A percentile compares a stretch with the other conserved stretches of the same genome.
phyloP scores from a whole-genome alignment of 2,329 filamentous ascomycete species.

The Pseudocercospora pini-densiflorae region DNA sequence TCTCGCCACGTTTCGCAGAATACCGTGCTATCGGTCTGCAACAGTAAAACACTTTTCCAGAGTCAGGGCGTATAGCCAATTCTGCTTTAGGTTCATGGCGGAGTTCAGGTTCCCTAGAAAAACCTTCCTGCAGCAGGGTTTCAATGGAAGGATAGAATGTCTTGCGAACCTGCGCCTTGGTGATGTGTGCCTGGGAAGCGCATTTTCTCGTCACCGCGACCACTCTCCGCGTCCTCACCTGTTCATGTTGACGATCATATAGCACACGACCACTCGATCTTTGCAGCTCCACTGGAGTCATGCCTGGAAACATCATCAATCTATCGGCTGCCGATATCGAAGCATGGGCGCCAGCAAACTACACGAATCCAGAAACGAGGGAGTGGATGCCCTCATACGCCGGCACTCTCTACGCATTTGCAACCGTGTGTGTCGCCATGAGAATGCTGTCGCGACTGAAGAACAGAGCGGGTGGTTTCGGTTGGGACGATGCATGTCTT shows the following conservation, averaged over 20 bases:
- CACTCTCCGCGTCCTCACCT: neutral
- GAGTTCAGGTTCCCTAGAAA: neutral
- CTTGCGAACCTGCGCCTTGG: neutral
- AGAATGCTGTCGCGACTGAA: slow-evolving; percentile 35
- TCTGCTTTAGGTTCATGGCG: slow-evolving; percentile 8
- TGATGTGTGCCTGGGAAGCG: neutral
- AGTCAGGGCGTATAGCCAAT: neutral
- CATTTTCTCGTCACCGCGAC: neutral
- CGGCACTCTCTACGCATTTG: slow-evolving; percentile 32
- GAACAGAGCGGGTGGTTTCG: slow-evolving; percentile 32
- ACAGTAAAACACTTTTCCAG: neutral
- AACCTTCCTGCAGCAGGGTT: slow-evolving; percentile 1
- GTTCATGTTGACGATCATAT: neutral
- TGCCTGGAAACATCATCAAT: slow-evolving; percentile 20
- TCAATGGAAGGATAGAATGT: neutral
- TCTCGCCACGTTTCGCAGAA: neutral
- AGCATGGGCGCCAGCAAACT: slow-evolving; percentile 29
- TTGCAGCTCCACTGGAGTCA: neutral
- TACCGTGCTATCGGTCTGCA: neutral
- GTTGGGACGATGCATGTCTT: slow-evolving; percentile 39
- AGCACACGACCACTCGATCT: neutral
- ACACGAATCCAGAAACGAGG: slow-evolving; percentile 34
- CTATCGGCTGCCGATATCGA: slow-evolving; percentile 15
- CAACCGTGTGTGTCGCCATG: slow-evolving; percentile 33
- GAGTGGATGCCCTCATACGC: slow-evolving; percentile 40